Percentiles rank a stretch among this genome's conserved stretches.
Evolutionary conservation across 1,284 basidiomycete species (phyloP).

Genomic region (Macrocystidia cucumis): DNA sequence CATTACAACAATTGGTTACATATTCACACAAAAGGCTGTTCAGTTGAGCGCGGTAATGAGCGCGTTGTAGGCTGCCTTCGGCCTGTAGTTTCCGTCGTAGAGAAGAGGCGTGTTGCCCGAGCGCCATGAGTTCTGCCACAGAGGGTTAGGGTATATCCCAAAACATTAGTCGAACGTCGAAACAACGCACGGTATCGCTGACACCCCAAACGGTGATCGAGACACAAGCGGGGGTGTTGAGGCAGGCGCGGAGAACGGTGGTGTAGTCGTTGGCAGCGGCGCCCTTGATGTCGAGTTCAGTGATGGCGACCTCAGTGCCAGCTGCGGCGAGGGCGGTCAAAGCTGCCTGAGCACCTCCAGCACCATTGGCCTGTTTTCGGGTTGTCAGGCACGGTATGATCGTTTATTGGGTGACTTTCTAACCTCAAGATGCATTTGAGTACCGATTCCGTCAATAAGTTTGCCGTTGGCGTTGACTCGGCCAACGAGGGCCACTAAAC

Average conservation of each 20-base stretch:
- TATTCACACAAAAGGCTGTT: too few relatives aligned
- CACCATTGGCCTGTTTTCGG: slow-evolving; percentile 25
- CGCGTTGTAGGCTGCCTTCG: slow-evolving; percentile 38
- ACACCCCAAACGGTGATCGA: slow-evolving; percentile 28
- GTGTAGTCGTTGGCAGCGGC: slow-evolving; percentile 29
- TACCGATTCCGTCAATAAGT: slow-evolving; percentile 32
- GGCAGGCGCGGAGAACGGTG: slow-evolving; percentile 34
- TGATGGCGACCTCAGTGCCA: slow-evolving; percentile 34
- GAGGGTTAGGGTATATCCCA: not conserved
- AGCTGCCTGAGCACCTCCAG: slow-evolving; percentile 28
- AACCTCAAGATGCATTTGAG: slow-evolving; percentile 31
- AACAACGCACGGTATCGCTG: slow-evolving; percentile 28
- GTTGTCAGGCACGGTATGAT: slow-evolving; percentile 1
- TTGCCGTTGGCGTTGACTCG: slow-evolving; percentile 22
- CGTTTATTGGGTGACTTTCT: slow-evolving; percentile 3
- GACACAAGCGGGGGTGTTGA: slow-evolving; percentile 29
- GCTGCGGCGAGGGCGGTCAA: slow-evolving; percentile 27
- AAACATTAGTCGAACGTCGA: not conserved
- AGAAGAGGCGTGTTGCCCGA: slow-evolving; percentile 31
- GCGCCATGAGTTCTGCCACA: slow-evolving; percentile 24
- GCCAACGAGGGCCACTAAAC: slow-evolving; percentile 27
- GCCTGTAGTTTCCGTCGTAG: slow-evolving; percentile 35
- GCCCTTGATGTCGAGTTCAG: slow-evolving; percentile 25
- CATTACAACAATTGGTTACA: too few relatives aligned
- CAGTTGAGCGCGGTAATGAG: slow-evolving; percentile 25